phyloP scores from a whole-genome alignment of 2,329 filamentous ascomycete species.

The Pseudopyrenochaeta lycopersici region DNA sequence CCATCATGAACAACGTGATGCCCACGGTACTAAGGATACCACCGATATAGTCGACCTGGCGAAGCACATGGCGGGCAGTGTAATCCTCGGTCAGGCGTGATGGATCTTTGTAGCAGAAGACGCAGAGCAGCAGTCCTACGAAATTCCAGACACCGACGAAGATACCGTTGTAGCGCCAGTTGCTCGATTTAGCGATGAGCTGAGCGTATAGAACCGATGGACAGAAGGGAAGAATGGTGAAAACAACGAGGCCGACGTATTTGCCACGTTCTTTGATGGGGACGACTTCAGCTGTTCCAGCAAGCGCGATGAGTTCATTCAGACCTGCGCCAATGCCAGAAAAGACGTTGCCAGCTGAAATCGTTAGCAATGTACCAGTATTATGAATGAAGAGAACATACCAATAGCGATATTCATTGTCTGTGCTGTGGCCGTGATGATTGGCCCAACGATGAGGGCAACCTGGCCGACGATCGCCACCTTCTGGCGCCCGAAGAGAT shows the following conservation, averaged over 20 bases:
- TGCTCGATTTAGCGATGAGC: constrained; percentile 59
- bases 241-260: constrained; percentile 68
- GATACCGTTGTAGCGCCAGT: constrained; percentile 65
- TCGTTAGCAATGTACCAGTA: constrained; percentile 1
- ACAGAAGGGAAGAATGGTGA: constrained; percentile 70
- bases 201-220: constrained; percentile 71
- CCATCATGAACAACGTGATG: constrained; percentile 49
- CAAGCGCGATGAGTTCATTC: constrained; percentile 73
- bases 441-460: constrained; percentile 50
- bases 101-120: constrained; percentile 55
- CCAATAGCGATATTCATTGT: constrained; percentile 44
- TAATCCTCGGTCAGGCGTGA: constrained; percentile 51
- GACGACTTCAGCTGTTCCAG: constrained; percentile 73
- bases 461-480: constrained; percentile 42
- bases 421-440: constrained; percentile 38
- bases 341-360: constrained; percentile 53
- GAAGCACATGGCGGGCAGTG: constrained; percentile 38
- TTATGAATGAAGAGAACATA: constrained; percentile 11
- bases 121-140: constrained; percentile 61
- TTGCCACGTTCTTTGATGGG: constrained; percentile 70
- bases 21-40: constrained; percentile 39
- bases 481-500: constrained; percentile 44
- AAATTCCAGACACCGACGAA: constrained; percentile 63
- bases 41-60: constrained; percentile 44
- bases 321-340: constrained; percentile 72